Evolutionary conservation across 352 stramenopile species (phyloP), one percentile per base, ranked within the genome.

Genomic region (Globisporangium megalacanthum): DNA sequence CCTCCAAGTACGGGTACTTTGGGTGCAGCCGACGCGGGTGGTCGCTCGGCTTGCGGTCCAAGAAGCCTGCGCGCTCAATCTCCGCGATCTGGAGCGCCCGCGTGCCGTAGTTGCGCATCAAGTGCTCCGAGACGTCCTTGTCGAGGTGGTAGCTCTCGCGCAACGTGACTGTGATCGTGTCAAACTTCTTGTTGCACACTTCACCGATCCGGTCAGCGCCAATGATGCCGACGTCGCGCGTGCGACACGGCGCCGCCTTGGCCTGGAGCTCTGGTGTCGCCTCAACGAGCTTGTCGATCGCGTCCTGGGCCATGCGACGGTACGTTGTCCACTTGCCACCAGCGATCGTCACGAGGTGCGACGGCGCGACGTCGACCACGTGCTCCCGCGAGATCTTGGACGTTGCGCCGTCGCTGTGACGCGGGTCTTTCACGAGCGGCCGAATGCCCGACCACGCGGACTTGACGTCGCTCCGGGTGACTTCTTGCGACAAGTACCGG

Each of bases 251-350:
- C 46, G 69, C 53, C 33, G 81, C 77, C 72, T 94, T 94, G 57
- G 56, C 54, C 64, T 81, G 48, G n/a, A 97, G 56, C 63, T 89
- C 75, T 0, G 90, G 83, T n/a, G 88, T 70, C 13, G 79, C 73
- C 62, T 87, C 78, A 22, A 96, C 75, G 7, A 96, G 70, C 68
- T 89, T 87, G 69, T 98, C 90, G 53, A 98, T 87, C 42, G 89
- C 83, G 58, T 98, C 95, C 70, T 99, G 84, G 3, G 95, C 95
- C 95, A 98, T 99, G 48, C 90, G 80, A 45, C 95, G 84, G 70
- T 97, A 98, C 42, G 95, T 99, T 8, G 95, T 99, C 95, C 95
- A 99, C 76, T 99, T 99, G 58, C 95, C 95, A 19, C 95, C 95
- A 17, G 94, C 92, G 62, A 98, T 97, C 42, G 94, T 98, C 35